Evolutionary conservation across 2,329 filamentous ascomycete genomes (phyloP), one percentile per base, ranked within the genome.

Genomic region (Phoma sp.): DNA sequence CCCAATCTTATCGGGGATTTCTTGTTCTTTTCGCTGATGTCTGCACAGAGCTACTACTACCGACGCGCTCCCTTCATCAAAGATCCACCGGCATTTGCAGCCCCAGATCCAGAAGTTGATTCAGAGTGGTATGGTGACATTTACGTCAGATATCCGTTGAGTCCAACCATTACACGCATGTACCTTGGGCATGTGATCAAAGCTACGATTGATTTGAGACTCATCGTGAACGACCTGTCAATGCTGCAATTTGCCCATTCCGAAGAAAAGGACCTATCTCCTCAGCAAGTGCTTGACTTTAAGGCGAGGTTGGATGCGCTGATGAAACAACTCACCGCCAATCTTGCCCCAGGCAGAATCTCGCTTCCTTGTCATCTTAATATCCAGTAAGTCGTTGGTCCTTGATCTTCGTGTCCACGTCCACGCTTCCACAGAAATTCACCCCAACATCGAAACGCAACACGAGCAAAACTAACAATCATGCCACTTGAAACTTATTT

Each of bases 81-180:
- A 39, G 12, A 53, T 8, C 58, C 54, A 22, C 61, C 56, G 19
- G 39, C 39, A 53, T 39, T 39, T 31, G n/a, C 40, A 44, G 15
- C 40, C 24, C 22, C 59, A 53, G 6, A 37, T 29, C 63, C 64
- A 21, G 58, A 66, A 22, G 51, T 43, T 25, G 29, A 52, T 10
- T 13, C 52, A 21, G 33, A 54, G 15, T 67, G 64, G 64, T 66
- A 67, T 33, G 45, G 56, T 9, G 60, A 67, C 21, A 43, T 66
- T 15, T 53, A 53, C 15, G 6, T 53, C 38, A 41, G 50, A 41
- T 56, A 49, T 48, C 50, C 32, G 25, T 32, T 47, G 4, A 47
- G 43, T 10, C 43, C 43, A 2, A 53, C 37, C 8, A 15, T 47
- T 19, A 48, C 38, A 19, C 44, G 17, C 21, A 43, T 52, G 39